These are phyloP conservation scores for Cordyceps fumosorosea DNA, from an alignment of 2,329 filamentous ascomycete genomes.

Conservation along the genomic window DNA sequence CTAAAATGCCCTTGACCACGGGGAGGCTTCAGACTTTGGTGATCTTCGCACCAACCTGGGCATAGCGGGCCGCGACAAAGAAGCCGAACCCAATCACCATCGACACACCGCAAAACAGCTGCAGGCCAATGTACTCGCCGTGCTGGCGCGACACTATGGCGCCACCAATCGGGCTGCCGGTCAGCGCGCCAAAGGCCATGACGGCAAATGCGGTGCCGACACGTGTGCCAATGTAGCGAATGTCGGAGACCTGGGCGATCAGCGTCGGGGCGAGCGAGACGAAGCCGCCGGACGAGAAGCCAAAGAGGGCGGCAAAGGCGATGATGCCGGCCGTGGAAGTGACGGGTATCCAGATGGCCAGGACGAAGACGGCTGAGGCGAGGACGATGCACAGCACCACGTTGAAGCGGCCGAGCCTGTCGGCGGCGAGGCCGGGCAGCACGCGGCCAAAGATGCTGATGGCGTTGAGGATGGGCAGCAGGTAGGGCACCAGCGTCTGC, in stretches of 20 bases:
- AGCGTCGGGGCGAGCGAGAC: constrained; percentile 57
- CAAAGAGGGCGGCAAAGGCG: constrained; percentile 60
- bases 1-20: too few species aligned
- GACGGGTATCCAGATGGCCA: constrained; percentile 44
- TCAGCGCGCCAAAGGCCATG: constrained; percentile 57
- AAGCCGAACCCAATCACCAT: constrained; percentile 27
- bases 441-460: constrained; percentile 47
- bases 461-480: constrained; percentile 52
- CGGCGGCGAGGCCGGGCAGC: constrained; percentile 41
- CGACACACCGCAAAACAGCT: constrained; percentile 58
- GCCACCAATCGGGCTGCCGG: constrained; percentile 61
- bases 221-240: constrained; percentile 62
- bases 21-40: not conserved
- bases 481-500: constrained; percentile 35
- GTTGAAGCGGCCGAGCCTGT: constrained; percentile 40
- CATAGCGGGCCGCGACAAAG: constrained; percentile 26
- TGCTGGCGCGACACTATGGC: constrained; percentile 46
- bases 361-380: constrained; percentile 38
- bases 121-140: constrained; percentile 51
- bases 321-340: constrained; percentile 51
- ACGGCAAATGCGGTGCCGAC: constrained; percentile 58
- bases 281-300: constrained; percentile 62
- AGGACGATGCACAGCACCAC: constrained; percentile 45
- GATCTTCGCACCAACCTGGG: constrained; percentile 27
- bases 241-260: constrained; percentile 64